Evolutionary conservation across 1,284 basidiomycete species (phyloP), one percentile per base, ranked within the genome.

Genomic region (Ceratorhiza oryzae-sativae): DNA sequence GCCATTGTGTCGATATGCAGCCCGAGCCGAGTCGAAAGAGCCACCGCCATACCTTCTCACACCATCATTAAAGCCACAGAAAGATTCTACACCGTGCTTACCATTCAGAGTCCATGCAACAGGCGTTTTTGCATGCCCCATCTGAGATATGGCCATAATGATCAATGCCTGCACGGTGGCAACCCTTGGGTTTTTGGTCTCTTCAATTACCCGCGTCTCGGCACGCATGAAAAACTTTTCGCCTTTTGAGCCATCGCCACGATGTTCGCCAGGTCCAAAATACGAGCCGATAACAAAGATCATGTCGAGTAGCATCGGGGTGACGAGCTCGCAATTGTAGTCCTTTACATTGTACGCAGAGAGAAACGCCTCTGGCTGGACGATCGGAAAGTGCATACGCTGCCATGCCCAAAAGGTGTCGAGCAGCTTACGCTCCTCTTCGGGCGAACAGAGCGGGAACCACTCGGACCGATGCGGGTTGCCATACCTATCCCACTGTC

Each of bases 101-200:
- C 63, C 63, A 39, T 67, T 67, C 15, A 67, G 20, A 18, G 49
- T 67, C 63, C 63, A 67, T 1, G 63, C 63, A 36, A 67, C 63
- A 8, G 63, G 63, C 12, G 49, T 67, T 25, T 67, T 67, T 1
- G 49, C 63, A 51, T 55, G 48, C 12, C 63, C 63, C 63, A 67
- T 67, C 63, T 67, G 63, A 20, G 55, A 53, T 1, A 67, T 32
- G 6, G 63, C 48, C 63, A 67, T 67, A 18, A 67, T 41, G 2
- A 55, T 5, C 6, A 67, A 23, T 9, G 49, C 63, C 36, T 67
- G 63, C 1, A 67, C 49, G 6, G 63, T 67, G 20, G 63, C 63
- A 2, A 67, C 49, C 20, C 63, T 2, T 2, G 63, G 63, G 20
- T 55, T 67, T 18, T 55, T 55, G 49, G 55, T 67, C 63, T 67